Evolutionary conservation across 2,329 filamentous ascomycete genomes (phyloP).

Genomic region (Aureobasidium sp.): DNA sequence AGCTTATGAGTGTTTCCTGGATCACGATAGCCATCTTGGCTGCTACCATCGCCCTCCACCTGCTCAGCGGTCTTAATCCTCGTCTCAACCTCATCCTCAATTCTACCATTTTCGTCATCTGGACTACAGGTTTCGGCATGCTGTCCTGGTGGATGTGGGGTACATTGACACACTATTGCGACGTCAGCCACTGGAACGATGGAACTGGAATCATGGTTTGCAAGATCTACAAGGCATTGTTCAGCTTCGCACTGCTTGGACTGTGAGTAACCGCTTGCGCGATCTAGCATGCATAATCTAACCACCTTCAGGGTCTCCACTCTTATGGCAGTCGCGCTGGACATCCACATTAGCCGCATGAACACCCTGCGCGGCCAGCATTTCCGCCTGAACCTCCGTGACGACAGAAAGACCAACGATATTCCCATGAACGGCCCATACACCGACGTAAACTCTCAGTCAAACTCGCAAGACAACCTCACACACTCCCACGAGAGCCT

Average conservation of each 20-base stretch:
- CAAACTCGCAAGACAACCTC: slow-evolving; percentile 14
- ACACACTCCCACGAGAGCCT: not conserved
- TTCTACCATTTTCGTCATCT: slow-evolving; percentile 39
- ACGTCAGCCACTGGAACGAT: slow-evolving; percentile 43
- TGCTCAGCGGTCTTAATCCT: slow-evolving; percentile 43
- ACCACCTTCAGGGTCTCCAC: slow-evolving; percentile 32
- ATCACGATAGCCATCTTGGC: slow-evolving; percentile 42
- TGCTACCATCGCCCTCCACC: slow-evolving; percentile 43
- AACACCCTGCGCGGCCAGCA: slow-evolving; percentile 41
- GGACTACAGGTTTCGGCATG: slow-evolving; percentile 43
- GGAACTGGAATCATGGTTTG: slow-evolving; percentile 48
- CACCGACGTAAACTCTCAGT: slow-evolving; percentile 17
- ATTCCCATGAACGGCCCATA: slow-evolving; percentile 19
- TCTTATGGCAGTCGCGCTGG: slow-evolving; percentile 40
- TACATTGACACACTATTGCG: slow-evolving; percentile 46
- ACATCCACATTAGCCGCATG: slow-evolving; percentile 40
- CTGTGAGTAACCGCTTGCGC: slow-evolving; percentile 23
- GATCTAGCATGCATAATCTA: not conserved
- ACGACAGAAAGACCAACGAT: not conserved
- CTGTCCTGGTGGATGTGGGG: slow-evolving; percentile 45
- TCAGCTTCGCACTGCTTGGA: slow-evolving; percentile 45
- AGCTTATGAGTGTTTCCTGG: slow-evolving; percentile 45
- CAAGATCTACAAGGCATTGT: slow-evolving; percentile 51
- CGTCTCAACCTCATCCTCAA: slow-evolving; percentile 44
- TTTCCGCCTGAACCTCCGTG: slow-evolving; percentile 33